Evolutionary conservation across 176 grass and related monocot species (phyloP), one percentile per base, ranked within the genome.

Genomic region (Avena sativa): DNA sequence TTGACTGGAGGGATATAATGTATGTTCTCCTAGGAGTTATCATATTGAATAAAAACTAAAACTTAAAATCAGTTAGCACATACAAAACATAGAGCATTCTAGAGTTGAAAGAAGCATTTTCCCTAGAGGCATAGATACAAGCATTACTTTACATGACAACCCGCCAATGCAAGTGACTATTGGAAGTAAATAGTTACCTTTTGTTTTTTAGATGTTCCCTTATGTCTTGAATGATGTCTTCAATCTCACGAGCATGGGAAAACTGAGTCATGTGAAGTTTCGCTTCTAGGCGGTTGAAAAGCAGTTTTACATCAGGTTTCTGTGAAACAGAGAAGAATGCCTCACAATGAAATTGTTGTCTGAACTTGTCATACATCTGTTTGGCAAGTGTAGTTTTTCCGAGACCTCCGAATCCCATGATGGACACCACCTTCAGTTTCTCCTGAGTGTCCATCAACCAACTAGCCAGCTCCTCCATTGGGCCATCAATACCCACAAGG

Each of bases 341-440:
- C 0, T 23, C n/a, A 62, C n/a, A 62, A 62, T 4, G n/a, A 0
- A 62, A 62, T 1, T 62, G 9, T 3, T 0, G 20, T 1, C 0
- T 62, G 59, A 62, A 1, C n/a, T 62, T 62, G 20, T 62, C 59
- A 62, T 1, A 11, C 59, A 62, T 9, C 59, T 62, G n/a, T 23
- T 62, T 62, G 59, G n/a, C n/a, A 62, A 62, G 59, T 62, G 59
- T 62, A 25, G 59, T 62, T 62, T 62, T 62, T 23, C n/a, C 59
- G 9, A 62, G 59, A 1, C 59, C 59, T 23, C 59, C n/a, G 0
- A 25, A 46, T 46, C 44, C 44, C 44, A 46, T 6, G 8, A 46
- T 46, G 44, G 44, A 46, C 8, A 46, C 7, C n/a, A 62, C 59
- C 59, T 62, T 62, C 0, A 62, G 1, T 62, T 62, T 12, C 23